These are phyloP conservation scores for Mycena crocata DNA, from an alignment of 768 basidiomycete species.

Conservation along the genomic window DNA sequence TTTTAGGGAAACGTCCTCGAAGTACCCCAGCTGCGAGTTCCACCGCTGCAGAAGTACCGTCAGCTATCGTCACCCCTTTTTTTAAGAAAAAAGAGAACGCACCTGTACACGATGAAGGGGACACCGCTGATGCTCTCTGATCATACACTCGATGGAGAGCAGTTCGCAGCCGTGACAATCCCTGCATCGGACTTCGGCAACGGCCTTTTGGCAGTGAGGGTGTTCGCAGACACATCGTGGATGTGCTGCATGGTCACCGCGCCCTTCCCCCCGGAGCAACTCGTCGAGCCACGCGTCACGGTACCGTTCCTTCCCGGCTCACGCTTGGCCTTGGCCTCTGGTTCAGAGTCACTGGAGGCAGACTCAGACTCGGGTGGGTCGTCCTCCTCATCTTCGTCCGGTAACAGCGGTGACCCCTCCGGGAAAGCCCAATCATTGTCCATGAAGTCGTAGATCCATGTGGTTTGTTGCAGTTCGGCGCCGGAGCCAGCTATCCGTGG, in stretches of 20 bases:
- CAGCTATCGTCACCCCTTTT: background rate
- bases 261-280: conserved; percentile 1
- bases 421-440: conserved; percentile 10
- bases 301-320: conserved; percentile 9
- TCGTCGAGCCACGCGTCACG: background rate
- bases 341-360: background rate
- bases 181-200: conserved; percentile 21
- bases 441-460: conserved; percentile 16
- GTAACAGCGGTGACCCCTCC: background rate
- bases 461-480: background rate
- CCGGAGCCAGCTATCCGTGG: background rate
- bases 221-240: conserved; percentile 2
- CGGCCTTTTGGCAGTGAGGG: background rate
- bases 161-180: conserved; percentile 25
- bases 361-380: background rate
- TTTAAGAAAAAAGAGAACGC: background rate
- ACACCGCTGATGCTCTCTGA: conserved; percentile 14
- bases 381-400: background rate
- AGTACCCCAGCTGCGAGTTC: background rate
- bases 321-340: background rate
- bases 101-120: conserved; percentile 36
- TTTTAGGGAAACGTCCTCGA: background rate
- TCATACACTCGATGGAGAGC: conserved; percentile 21
- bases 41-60: background rate
- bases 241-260: conserved; percentile 1